A percentile compares a stretch with the other conserved stretches of the same genome.
These are phyloP conservation scores for Spergularia marina DNA, from an alignment of 148 eudicot species.

Conservation along the genomic window DNA sequence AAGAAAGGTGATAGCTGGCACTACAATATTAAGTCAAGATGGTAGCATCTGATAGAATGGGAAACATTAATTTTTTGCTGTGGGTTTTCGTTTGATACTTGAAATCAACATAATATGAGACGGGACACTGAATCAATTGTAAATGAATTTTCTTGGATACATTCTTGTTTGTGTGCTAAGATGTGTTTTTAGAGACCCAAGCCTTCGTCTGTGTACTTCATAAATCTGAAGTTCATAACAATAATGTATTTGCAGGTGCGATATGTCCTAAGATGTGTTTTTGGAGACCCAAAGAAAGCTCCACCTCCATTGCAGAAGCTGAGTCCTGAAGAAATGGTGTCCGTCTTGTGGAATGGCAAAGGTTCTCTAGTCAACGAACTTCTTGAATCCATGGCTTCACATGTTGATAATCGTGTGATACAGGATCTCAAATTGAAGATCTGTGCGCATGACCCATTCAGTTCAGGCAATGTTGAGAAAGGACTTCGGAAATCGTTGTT, in stretches of 20 bases:
- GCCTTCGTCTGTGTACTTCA: not conserved
- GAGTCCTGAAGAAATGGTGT: conserved; percentile 67
- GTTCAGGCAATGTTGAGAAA: conserved; percentile 57
- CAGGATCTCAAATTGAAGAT: conserved; percentile 62
- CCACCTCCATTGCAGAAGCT: conserved; percentile 92
- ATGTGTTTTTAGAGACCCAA: no score
- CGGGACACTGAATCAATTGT: not conserved
- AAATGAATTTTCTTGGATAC: not conserved
- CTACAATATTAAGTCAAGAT: no score
- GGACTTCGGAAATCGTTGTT: conserved; percentile 71
- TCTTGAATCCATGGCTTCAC: conserved; percentile 70
- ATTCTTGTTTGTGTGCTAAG: not conserved
- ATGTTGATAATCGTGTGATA: conserved; percentile 55
- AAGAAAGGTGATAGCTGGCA: not conserved
- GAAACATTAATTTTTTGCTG: not conserved
- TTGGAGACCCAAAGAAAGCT: conserved; percentile 94
- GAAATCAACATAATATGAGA: not conserved
- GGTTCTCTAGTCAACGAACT: conserved; percentile 81
- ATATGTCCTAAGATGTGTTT: conserved; percentile 85
- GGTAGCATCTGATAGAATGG: no score
- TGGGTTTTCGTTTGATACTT: not conserved
- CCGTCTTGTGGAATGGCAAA: conserved; percentile 82
- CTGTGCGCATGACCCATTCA: conserved; percentile 72
- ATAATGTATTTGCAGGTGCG: conserved; percentile 55
- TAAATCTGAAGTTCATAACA: not conserved